Conservation (phyloP, 1,284 basidiomycete genomes). For the Anthracocystis panici-leucophaei region DNA sequence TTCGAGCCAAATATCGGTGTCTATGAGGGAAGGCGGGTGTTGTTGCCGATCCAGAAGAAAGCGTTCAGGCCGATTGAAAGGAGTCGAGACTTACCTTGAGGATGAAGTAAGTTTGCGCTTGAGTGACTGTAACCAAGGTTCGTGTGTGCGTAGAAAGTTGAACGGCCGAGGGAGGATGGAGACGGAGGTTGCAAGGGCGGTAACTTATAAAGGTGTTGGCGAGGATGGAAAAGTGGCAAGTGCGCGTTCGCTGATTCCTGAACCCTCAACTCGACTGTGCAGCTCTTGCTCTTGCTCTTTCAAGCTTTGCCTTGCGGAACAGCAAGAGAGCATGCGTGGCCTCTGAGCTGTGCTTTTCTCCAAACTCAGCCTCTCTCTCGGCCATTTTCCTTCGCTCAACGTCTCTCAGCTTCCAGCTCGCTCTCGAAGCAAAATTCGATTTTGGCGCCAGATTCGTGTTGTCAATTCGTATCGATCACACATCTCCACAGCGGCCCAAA, state of each 20-base stretch:
- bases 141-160: background rate
- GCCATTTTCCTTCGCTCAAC: constrained; percentile 28
- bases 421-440: constrained; percentile 10
- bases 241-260: constrained; percentile 3
- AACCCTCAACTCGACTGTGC: constrained; percentile 1
- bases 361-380: constrained; percentile 1
- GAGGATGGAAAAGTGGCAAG: background rate
- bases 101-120: constrained; percentile 1
- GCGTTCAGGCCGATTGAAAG: background rate
- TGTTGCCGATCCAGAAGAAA: constrained; percentile 8
- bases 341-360: background rate
- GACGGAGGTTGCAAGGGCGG: background rate
- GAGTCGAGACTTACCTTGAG: background rate
- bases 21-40: background rate
- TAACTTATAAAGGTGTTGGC: constrained; percentile 13
- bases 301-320: background rate
- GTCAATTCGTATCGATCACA: background rate
- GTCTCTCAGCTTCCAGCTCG: constrained; percentile 40
- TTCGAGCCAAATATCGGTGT: background rate
- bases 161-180: background rate
- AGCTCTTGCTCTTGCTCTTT: too few relatives aligned
- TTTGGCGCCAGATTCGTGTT: background rate
- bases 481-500: background rate
- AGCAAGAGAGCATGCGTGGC: background rate
- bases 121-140: background rate